These are phyloP conservation scores for Alternaria burnsii DNA, from an alignment of 2,329 filamentous ascomycete genomes.

Conservation along the genomic window DNA sequence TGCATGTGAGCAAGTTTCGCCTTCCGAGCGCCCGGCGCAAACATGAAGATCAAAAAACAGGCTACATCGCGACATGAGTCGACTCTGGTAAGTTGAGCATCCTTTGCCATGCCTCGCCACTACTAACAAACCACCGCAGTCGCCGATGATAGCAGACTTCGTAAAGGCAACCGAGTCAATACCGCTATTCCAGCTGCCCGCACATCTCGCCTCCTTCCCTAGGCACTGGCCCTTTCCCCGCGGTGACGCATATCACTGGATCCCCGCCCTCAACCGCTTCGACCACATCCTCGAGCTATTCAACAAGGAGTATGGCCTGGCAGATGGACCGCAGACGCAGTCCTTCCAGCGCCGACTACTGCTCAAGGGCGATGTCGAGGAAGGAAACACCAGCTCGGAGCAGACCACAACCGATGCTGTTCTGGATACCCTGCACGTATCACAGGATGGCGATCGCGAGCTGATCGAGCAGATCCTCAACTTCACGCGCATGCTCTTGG, in stretches of 20 bases:
- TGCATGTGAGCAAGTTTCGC: conserved; percentile 48
- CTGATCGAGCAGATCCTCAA: conserved; percentile 81
- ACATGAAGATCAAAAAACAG: conserved; percentile 66
- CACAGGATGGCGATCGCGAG: conserved; percentile 78
- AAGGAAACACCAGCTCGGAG: conserved; percentile 39
- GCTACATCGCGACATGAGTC: conserved; percentile 63
- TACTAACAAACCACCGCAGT: conserved; percentile 62
- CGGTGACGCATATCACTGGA: conserved; percentile 98
- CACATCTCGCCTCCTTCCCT: conserved; percentile 80
- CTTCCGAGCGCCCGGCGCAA: conserved; percentile 49
- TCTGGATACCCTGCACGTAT: conserved; percentile 66
- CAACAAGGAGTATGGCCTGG: conserved; percentile 80
- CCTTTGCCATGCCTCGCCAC: background rate
- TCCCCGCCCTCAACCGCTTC: conserved; percentile 90
- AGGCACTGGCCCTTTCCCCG: conserved; percentile 93
- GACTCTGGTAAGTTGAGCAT: conserved; percentile 54
- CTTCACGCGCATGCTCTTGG: conserved; percentile 87
- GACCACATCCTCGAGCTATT: conserved; percentile 86
- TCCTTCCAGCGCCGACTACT: conserved; percentile 76
- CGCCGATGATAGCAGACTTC: conserved; percentile 85
- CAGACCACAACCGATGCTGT: conserved; percentile 58
- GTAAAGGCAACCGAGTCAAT: conserved; percentile 73
- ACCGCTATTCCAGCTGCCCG: conserved; percentile 78
- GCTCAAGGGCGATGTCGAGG: conserved; percentile 64
- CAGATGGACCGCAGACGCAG: conserved; percentile 79